Evolutionary conservation across 345 rosid species (phyloP).

Genomic region (Hevea brasiliensis): DNA sequence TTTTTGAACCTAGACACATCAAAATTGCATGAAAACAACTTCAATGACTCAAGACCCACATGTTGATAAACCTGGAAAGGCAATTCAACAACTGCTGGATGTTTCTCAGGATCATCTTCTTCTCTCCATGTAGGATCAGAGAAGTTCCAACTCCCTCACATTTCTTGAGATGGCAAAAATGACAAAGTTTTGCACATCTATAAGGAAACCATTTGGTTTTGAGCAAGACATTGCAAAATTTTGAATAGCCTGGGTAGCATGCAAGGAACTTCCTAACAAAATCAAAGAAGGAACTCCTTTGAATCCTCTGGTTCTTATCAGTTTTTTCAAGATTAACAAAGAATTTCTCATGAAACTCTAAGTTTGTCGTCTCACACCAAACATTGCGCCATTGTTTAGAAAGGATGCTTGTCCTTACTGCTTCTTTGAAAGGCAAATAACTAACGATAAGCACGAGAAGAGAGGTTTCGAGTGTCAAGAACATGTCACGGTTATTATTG

Average conservation of each 20-base stretch:
- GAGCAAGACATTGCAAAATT: constrained; percentile 30
- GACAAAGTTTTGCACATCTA: constrained; percentile 17
- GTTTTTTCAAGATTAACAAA: too few relatives aligned
- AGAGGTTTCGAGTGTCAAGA: constrained; percentile 16
- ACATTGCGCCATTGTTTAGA: constrained; percentile 33
- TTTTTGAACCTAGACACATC: too few relatives aligned
- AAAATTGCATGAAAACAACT: too few relatives aligned
- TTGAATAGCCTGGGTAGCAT: background rate
- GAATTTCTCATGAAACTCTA: too few relatives aligned
- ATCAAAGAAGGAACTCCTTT: too few relatives aligned
- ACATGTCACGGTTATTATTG: constrained; percentile 9
- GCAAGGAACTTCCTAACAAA: too few relatives aligned
- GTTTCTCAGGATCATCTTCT: background rate
- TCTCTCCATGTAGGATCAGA: constrained; percentile 34
- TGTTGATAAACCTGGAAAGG: constrained; percentile 24
- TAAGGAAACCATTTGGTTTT: constrained; percentile 11
- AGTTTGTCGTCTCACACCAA: constrained; percentile 9
- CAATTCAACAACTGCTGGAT: constrained; percentile 15
- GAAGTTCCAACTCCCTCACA: constrained; percentile 35
- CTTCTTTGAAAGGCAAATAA: constrained; percentile 39
- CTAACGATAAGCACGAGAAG: constrained; percentile 28
- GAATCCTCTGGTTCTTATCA: too few relatives aligned
- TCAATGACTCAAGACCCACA: too few relatives aligned
- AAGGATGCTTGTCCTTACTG: constrained; percentile 32
- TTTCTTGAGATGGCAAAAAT: constrained; percentile 18